Percentiles rank a stretch among this genome's conserved stretches.
phyloP scores from a whole-genome alignment of 192 early-diverging fungal species.

The Coemansia sp. region DNA sequence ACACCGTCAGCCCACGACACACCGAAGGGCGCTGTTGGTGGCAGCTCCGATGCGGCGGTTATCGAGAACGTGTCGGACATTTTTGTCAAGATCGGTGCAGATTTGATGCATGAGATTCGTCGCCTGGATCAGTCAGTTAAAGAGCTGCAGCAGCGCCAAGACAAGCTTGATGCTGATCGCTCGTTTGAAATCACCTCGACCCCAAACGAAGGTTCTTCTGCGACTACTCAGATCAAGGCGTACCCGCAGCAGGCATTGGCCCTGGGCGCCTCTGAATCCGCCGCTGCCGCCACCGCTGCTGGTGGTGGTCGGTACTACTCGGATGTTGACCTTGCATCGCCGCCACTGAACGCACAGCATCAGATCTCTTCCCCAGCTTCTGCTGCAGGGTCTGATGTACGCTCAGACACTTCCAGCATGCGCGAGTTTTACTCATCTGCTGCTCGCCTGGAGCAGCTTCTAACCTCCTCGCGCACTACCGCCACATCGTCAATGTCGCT shows the following conservation, averaged over 20 bases:
- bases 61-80: constrained; percentile 36
- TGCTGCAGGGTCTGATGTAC: constrained; percentile 12
- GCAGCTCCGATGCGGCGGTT: background rate
- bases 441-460: constrained; percentile 39
- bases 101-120: constrained; percentile 48
- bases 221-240: constrained; percentile 14
- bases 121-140: constrained; percentile 44
- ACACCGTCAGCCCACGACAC: background rate
- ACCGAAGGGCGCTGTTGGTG: too few species aligned
- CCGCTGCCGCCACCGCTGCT: background rate
- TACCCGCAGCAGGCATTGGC: constrained; percentile 11
- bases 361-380: background rate
- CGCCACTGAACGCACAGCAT: constrained; percentile 14
- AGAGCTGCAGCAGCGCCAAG: constrained; percentile 44
- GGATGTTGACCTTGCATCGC: constrained; percentile 36
- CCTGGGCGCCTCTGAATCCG: background rate
- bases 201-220: background rate
- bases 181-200: constrained; percentile 22
- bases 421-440: constrained; percentile 52
- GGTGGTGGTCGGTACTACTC: constrained; percentile 14
- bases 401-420: constrained; percentile 43
- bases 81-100: constrained; percentile 48
- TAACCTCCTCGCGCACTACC: constrained; percentile 31
- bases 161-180: constrained; percentile 31
- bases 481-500: constrained; percentile 13